These are phyloP conservation scores for Aureobasidium sp. DNA, from an alignment of 2,329 filamentous ascomycete species.

Conservation along the genomic window DNA sequence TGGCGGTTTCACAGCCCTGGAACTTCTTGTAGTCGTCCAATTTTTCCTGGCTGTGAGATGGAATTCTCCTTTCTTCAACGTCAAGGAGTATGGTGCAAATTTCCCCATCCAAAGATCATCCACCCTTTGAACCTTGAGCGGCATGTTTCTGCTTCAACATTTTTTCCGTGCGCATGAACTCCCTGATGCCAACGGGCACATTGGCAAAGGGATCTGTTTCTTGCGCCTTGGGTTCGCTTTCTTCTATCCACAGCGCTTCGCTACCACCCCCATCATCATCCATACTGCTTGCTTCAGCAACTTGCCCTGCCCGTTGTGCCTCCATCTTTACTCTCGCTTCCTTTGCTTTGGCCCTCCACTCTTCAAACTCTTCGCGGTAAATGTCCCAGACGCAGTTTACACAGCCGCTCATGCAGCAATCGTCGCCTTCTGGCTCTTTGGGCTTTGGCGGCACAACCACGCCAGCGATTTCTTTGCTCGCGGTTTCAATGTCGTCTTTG, in stretches of 20 bases:
- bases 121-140: neutral
- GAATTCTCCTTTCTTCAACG: no score
- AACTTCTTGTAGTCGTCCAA: no score
- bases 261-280: conserved; percentile 75
- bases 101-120: neutral
- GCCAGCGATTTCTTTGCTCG: conserved; percentile 62
- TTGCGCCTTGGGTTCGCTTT: conserved; percentile 28
- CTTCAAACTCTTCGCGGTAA: conserved; percentile 85
- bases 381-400: conserved; percentile 96
- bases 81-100: no score
- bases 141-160: conserved; percentile 54
- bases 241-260: conserved; percentile 54
- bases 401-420: conserved; percentile 98
- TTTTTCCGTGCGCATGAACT: conserved; percentile 98
- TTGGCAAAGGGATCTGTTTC: conserved; percentile 58
- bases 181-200: conserved; percentile 84
- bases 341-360: conserved; percentile 62
- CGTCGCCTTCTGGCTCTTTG: conserved; percentile 88
- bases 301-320: conserved; percentile 25
- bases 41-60: no score
- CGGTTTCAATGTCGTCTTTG: conserved; percentile 50
- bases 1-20: no score
- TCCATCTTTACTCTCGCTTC: conserved; percentile 53
- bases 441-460: conserved; percentile 76
- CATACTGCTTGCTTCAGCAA: conserved; percentile 52